Evolutionary conservation across 75 land plant species (phyloP).

Genomic region (Gnetum montanum): DNA sequence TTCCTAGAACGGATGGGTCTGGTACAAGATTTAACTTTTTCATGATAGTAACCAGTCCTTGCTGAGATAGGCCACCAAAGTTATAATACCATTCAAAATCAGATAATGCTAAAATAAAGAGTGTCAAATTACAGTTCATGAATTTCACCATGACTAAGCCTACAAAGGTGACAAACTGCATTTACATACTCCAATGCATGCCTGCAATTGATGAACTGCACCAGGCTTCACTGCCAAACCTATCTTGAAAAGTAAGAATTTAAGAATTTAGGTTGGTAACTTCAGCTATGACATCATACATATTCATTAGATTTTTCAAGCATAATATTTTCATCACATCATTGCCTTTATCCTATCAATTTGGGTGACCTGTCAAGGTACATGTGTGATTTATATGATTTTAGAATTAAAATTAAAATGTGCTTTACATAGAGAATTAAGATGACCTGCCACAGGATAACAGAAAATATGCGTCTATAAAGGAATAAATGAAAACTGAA

Average conservation of each 20-base stretch:
- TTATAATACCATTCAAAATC: not conserved
- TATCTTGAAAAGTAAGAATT: not conserved
- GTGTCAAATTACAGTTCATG: not conserved
- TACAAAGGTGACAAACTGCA: not conserved
- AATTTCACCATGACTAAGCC: not conserved
- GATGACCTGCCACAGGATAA: no score
- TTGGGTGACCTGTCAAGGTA: not conserved
- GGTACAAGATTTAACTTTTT: slow-evolving; percentile 3
- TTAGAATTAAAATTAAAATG: no score
- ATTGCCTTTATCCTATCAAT: not conserved
- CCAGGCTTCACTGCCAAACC: slow-evolving; percentile 9
- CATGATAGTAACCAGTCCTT: slow-evolving; percentile 1
- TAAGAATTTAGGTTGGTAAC: not conserved
- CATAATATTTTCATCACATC: not conserved
- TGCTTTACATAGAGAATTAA: no score
- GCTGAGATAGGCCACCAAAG: slow-evolving; percentile 1
- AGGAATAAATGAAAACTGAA: no score
- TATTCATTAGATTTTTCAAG: not conserved
- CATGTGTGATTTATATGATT: no score
- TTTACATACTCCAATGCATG: not conserved
- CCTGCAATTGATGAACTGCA: not conserved
- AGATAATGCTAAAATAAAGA: not conserved
- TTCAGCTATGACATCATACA: not conserved
- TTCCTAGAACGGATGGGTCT: not conserved
- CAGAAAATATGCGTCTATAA: no score